Percentiles rank a stretch among this genome's conserved stretches.
phyloP scores from a whole-genome alignment of 805 yeast species.

The Wickerhamomyces bovis region DNA sequence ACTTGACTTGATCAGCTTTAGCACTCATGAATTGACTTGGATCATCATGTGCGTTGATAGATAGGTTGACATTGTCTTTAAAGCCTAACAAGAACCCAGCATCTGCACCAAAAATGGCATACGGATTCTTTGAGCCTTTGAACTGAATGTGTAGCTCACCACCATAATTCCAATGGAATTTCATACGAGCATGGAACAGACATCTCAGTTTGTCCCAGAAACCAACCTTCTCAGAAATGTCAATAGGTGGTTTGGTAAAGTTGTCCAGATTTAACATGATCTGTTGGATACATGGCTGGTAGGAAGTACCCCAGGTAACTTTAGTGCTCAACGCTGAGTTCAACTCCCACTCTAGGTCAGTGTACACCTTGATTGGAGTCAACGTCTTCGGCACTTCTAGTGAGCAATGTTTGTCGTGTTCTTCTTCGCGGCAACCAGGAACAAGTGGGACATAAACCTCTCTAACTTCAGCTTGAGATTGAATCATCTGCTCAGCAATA shows the following conservation, averaged over 20 bases:
- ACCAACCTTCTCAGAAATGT: constrained; percentile 79
- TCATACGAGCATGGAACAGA: constrained; percentile 66
- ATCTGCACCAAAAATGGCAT: constrained; percentile 54
- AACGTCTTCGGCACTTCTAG: constrained; percentile 69
- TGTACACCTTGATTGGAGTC: constrained; percentile 65
- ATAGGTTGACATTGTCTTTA: constrained; percentile 51
- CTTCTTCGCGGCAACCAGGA: constrained; percentile 34
- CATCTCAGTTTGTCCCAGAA: constrained; percentile 88
- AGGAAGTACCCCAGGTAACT: constrained; percentile 80
- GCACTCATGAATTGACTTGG: constrained; percentile 63
- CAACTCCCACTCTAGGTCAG: constrained; percentile 52
- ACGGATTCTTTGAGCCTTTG: constrained; percentile 79
- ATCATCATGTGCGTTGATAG: constrained; percentile 60
- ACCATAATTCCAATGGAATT: constrained; percentile 43
- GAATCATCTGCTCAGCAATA: constrained; percentile 58
- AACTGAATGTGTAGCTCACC: constrained; percentile 52
- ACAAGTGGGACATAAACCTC: constrained; percentile 57
- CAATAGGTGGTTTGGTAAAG: constrained; percentile 85
- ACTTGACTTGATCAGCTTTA: constrained; percentile 52
- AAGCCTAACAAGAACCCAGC: constrained; percentile 79
- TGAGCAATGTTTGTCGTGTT: constrained; percentile 41
- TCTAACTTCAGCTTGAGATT: constrained; percentile 47
- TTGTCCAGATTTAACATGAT: constrained; percentile 71
- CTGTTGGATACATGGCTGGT: constrained; percentile 80
- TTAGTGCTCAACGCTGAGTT: constrained; percentile 53